A percentile compares a stretch with the other conserved stretches of the same genome.
phyloP scores from a whole-genome alignment of 345 rosid species.

The Populus pruinosa region DNA sequence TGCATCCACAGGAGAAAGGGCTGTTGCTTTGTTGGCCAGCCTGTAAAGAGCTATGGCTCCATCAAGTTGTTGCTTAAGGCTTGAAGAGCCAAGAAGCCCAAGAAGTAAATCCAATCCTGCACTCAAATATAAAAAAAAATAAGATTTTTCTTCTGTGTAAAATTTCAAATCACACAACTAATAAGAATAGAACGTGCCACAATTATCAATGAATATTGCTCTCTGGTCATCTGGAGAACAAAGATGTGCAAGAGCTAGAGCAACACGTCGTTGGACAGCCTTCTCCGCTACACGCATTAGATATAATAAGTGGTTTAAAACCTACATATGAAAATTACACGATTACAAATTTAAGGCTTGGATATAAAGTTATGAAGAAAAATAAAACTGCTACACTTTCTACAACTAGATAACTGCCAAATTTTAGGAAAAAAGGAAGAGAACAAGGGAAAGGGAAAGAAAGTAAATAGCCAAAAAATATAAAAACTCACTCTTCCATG shows the following conservation, averaged over 20 bases:
- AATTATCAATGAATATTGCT: constrained; percentile 74
- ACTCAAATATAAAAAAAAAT: constrained; percentile 1
- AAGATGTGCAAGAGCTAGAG: constrained; percentile 95
- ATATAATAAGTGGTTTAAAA: constrained; percentile 76
- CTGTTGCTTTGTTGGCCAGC: constrained; percentile 76
- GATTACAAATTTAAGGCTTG: constrained; percentile 10
- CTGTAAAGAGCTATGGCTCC: constrained; percentile 88
- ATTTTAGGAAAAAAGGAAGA: constrained; percentile 1
- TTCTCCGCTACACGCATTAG: constrained; percentile 85
- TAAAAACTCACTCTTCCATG: constrained; percentile 77
- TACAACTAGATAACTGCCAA: neutral
- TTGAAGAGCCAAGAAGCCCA: constrained; percentile 79
- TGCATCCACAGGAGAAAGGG: constrained; percentile 89
- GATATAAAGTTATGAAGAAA: constrained; percentile 4
- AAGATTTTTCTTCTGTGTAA: neutral
- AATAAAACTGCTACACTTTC: neutral
- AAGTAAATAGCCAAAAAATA: neutral
- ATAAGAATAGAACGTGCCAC: constrained; percentile 47
- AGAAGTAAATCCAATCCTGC: constrained; percentile 87
- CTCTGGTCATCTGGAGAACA: constrained; percentile 85
- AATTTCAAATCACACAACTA: neutral
- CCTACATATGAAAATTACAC: constrained; percentile 46
- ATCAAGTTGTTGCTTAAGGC: constrained; percentile 78
- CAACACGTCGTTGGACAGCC: constrained; percentile 77
- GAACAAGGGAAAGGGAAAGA: neutral